Base-by-base conservation (phyloP, 352 stramenopile genomes). In the Globisporangium recalcitrans region DNA sequence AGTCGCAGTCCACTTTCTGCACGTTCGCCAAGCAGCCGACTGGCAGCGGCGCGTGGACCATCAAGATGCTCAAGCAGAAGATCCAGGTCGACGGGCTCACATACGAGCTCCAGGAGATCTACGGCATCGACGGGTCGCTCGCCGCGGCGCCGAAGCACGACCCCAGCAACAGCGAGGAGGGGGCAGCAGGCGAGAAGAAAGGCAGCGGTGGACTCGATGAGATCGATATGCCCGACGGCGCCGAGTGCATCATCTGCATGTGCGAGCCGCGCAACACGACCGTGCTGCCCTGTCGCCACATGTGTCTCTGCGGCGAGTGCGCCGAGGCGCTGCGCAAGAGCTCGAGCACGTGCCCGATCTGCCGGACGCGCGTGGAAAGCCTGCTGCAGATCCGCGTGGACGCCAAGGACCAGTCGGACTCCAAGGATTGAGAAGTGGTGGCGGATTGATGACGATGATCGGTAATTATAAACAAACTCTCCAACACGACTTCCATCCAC, bases 21-120 rank as follows among this genome's bases (percentile, higher is more conserved):
- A 89, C 80, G 24, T 90, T 95, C 55, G 58, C 71, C 10, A 79
- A 77, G 65, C 76, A 76, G 64, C 60, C 68, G 24, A 73, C 71
- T 27, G 71, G 65, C 24, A 72, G 65, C 14, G 69, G 70, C 27
- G 55, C 64, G 13, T 90, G 76, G 73, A 65, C 75, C 27, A 62
- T 91, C 67, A 90, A 91, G 65, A 75, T 93, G 62, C 70, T 95
- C 62, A 95, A 95, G 63, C 85, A 95, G 56, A 94, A 95, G 65
- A 82, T 93, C 36, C 64, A 81, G 63, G 65, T 77, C 14, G 74
- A 91, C 21, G 81, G 79, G 1, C 54, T 91, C 60, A 91, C 84
- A 7, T 95, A 95, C 69, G 84, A 95, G 64, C 70, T 95, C 22
- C 86, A 93, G 69, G 86, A 95, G 68, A 93, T 95, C 57, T 95